phyloP scores from a whole-genome alignment of 345 rosid species.

The Euphorbia lathyris region DNA sequence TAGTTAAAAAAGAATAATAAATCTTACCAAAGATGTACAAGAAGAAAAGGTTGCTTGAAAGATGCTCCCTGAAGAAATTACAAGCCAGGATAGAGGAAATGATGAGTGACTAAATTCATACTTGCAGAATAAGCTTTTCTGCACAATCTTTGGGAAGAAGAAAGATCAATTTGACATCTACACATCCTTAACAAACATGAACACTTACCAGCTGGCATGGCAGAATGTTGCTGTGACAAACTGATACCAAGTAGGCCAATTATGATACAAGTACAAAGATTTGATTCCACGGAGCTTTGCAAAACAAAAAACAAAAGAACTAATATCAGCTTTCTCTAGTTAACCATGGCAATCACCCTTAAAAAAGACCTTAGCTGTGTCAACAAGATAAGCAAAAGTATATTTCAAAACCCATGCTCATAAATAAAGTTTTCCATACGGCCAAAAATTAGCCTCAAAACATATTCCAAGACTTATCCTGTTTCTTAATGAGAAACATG shows the following conservation, averaged over 20 bases:
- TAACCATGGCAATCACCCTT: background rate
- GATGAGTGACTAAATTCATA: background rate
- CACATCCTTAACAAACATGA: no score
- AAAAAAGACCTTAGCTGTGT: background rate
- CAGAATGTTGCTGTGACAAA: slow-evolving; percentile 89
- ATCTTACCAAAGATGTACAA: slow-evolving; percentile 89
- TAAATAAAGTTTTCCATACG: background rate
- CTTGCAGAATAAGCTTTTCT: background rate
- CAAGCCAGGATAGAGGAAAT: slow-evolving; percentile 10
- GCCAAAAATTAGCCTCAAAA: background rate
- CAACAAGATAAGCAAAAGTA: background rate
- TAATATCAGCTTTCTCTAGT: background rate
- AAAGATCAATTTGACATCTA: background rate
- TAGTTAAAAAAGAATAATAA: slow-evolving; percentile 14
- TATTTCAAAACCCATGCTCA: background rate
- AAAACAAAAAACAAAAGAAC: slow-evolving; percentile 1
- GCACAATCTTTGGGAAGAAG: no score
- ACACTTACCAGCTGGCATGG: slow-evolving; percentile 89
- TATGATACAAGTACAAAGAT: slow-evolving; percentile 75
- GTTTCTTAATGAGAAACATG: no score
- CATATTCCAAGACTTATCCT: background rate
- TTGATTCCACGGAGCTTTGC: slow-evolving; percentile 52
- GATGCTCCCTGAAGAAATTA: slow-evolving; percentile 69
- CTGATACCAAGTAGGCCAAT: slow-evolving; percentile 81
- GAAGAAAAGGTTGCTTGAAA: slow-evolving; percentile 96